These are phyloP conservation scores for Prinsepia uniflora DNA, from an alignment of 306 rosid species.

Conservation along the genomic window DNA sequence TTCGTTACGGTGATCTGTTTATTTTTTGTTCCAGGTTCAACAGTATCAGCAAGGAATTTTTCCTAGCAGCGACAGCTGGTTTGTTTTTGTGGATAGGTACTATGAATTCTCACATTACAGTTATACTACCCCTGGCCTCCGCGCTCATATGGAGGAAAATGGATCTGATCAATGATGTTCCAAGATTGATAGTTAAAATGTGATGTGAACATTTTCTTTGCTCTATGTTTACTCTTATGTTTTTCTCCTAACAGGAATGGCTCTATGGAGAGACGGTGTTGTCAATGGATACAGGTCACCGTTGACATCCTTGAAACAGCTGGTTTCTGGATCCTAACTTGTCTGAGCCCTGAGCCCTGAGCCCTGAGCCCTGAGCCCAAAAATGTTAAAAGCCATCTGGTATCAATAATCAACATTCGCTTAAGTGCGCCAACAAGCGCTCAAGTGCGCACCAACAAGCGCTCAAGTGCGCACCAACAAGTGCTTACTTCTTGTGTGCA, in stretches of 20 bases:
- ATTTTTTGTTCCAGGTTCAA: constrained; percentile 48
- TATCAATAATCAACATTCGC: no score
- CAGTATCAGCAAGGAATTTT: constrained; percentile 64
- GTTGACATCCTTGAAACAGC: constrained; percentile 31
- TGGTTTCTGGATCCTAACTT: constrained; percentile 30
- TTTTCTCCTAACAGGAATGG: constrained; percentile 29
- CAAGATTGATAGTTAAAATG: neutral
- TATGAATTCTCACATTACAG: neutral
- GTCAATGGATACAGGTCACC: constrained; percentile 35
- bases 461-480: no score
- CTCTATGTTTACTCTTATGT: constrained; percentile 8
- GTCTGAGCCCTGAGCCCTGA: no score
- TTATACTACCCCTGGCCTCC: neutral
- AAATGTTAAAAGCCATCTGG: no score
- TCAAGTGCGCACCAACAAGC: no score
- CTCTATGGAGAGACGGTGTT: constrained; percentile 36
- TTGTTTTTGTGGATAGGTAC: constrained; percentile 61
- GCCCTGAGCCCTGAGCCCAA: no score
- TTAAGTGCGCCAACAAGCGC: no score
- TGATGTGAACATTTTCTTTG: neutral
- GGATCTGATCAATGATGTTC: neutral
- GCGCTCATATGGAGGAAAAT: neutral
- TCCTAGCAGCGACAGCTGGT: constrained; percentile 64
- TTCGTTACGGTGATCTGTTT: constrained; percentile 16
- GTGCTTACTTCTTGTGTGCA: no score